Conservation (phyloP, 164 flowering plant genomes). For the Dillenia suffruticosa region DNA sequence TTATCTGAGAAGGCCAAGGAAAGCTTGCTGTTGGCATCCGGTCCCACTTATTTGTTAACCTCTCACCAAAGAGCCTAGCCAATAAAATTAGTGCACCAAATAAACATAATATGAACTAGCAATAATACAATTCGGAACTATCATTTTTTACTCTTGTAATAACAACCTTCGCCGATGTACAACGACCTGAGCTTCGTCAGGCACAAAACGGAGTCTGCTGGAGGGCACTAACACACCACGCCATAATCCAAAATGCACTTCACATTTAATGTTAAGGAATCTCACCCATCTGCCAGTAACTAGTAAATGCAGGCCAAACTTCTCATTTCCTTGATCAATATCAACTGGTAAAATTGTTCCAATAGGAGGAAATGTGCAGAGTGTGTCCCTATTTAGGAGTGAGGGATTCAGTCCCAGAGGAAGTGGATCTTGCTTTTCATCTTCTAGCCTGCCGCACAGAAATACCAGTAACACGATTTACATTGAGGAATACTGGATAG, state of each 20-base stretch:
- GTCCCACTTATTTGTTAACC: slow-evolving; percentile 30
- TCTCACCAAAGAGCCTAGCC: slow-evolving; percentile 32
- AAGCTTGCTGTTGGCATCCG: slow-evolving; percentile 59
- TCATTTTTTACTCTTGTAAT: not conserved
- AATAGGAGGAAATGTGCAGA: slow-evolving; percentile 57
- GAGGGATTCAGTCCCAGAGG: slow-evolving; percentile 52
- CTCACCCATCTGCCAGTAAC: slow-evolving; percentile 62
- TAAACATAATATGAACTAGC: too few relatives aligned
- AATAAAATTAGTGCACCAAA: not conserved
- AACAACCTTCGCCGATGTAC: slow-evolving; percentile 40
- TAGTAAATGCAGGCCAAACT: slow-evolving; percentile 31
- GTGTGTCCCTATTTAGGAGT: slow-evolving; percentile 47
- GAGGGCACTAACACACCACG: slow-evolving; percentile 40
- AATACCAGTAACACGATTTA: slow-evolving; percentile 1
- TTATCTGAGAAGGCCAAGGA: slow-evolving; percentile 50
- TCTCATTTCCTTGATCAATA: slow-evolving; percentile 27
- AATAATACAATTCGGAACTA: too few relatives aligned
- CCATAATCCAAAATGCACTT: slow-evolving; percentile 57
- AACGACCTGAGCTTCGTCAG: slow-evolving; percentile 41
- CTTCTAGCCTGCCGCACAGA: slow-evolving; percentile 39
- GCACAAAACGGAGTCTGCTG: slow-evolving; percentile 45
- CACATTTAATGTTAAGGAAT: slow-evolving; percentile 36
- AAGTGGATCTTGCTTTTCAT: slow-evolving; percentile 46
- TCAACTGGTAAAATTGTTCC: slow-evolving; percentile 69
- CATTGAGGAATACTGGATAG: too few relatives aligned